Evolutionary conservation across 805 yeast genomes (phyloP), one percentile per base, ranked within the genome.

Genomic region (Candida qinlingensis): DNA sequence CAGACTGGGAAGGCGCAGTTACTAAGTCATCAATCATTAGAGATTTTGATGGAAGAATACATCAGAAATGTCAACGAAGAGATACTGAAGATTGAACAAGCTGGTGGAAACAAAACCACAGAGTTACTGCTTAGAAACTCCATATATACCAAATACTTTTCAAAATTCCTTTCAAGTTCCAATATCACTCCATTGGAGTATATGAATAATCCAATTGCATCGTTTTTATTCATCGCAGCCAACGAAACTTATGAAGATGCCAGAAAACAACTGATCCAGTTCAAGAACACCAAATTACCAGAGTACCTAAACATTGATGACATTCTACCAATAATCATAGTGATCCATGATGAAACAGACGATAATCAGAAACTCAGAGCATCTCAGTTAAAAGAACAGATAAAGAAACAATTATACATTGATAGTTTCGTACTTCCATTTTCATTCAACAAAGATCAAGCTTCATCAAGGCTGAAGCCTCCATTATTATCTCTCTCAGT

Each of bases 141-240:
- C 4, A 66, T 83, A 8, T 87, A 83, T 60, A 67, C 79, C 52
- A 77, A 75, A 45, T 73, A 81, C 53, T 73, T 85, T 54, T 73
- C 81, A 31, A 76, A 80, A 54, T 59, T 85, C 39, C 69, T 85
- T 7, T 74, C 88, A 4, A 73, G 85, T 10, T 74, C 79, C 11
- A 74, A 75, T 7, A 66, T 87, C 7, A 80, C 87, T 2, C 82
- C 92, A 2, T 88, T 87, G 61, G 97, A 92, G 64, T 83, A 89
- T 5, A 82, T 90, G 63, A 83, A 86, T 55, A 97, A 91, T 61
- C 97, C 97, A 0, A 77, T 89, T 2, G 76, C 87, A 3, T 85
- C 90, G 39, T 62, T 92, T 11, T 73, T 89, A 44, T 82, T 83
- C 1, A 71, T 89, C 4, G 78, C 87, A 26, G 72, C 79, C 26